phyloP scores from a whole-genome alignment of 768 basidiomycete genomes.

The Rhodotorula babjevae region DNA sequence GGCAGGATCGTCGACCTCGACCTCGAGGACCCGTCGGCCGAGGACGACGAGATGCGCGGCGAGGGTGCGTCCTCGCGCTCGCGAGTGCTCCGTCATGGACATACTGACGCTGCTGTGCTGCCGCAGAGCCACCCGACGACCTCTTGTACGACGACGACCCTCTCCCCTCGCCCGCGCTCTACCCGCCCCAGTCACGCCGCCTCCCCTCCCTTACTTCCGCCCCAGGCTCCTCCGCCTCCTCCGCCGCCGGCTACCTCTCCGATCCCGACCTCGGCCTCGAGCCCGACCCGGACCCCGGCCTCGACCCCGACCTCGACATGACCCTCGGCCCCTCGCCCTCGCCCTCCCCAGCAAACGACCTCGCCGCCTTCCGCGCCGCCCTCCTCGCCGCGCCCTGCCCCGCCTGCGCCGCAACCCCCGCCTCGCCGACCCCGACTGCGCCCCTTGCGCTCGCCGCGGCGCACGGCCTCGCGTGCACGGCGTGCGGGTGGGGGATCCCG shows the following conservation, averaged over 20 bases:
- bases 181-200: not conserved
- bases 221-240: not conserved
- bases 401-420: not conserved
- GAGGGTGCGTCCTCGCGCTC: conserved; percentile 3
- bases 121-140: conserved; percentile 23
- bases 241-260: not conserved
- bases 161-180: not conserved
- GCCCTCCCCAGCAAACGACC: not conserved
- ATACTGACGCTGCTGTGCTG: not conserved
- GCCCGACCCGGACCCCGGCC: too few relatives aligned
- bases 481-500: conserved; percentile 19
- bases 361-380: not conserved
- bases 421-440: too few relatives aligned
- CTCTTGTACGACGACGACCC: conserved; percentile 11
- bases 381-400: conserved; percentile 7
- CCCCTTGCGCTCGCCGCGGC: accelerated
- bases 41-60: not conserved
- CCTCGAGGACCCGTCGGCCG: not conserved
- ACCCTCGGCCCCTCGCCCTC: not conserved
- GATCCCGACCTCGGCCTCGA: too few relatives aligned
- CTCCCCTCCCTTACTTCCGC: not conserved
- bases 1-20: not conserved
- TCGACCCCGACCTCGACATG: not conserved
- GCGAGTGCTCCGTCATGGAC: accelerated
- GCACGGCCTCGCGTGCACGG: not conserved